A percentile compares a stretch with the other conserved stretches of the same genome.
Conservation (phyloP, 2,329 filamentous ascomycete genomes). For the Botrytis deweyae region DNA sequence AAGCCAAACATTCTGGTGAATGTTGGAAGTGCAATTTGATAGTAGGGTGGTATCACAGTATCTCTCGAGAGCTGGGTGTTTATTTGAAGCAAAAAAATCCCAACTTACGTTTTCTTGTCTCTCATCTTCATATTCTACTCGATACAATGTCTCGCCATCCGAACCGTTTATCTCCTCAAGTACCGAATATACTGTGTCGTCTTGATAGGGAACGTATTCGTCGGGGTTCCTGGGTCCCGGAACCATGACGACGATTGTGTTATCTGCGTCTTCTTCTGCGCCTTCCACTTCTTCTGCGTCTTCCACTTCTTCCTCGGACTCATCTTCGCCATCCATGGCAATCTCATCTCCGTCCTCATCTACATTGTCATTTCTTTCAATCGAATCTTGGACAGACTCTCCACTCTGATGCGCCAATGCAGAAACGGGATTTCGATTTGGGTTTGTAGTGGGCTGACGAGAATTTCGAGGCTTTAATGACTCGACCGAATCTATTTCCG, state of each 20-base stretch:
- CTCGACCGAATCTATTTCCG: conserved; percentile 21
- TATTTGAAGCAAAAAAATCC: conserved; percentile 5
- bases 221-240: conserved; percentile 32
- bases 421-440: conserved; percentile 27
- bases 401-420: conserved; percentile 31
- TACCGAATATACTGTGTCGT: conserved; percentile 37
- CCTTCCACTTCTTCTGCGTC: not conserved
- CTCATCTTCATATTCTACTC: conserved; percentile 39
- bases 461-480: not conserved
- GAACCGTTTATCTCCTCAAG: conserved; percentile 30
- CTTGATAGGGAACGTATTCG: conserved; percentile 35
- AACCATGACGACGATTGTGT: conserved; percentile 33
- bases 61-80: not conserved
- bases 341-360: not conserved
- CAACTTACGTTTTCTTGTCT: conserved; percentile 38
- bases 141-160: conserved; percentile 32
- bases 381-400: conserved; percentile 26
- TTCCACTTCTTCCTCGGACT: not conserved
- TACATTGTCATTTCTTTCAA: not conserved
- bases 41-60: not conserved
- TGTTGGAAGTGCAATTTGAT: not conserved
- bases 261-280: not conserved
- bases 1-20: not conserved
- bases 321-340: not conserved
- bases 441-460: conserved; percentile 25